Conservation (phyloP, 331 rosid genomes). For the Quercus phellos region DNA sequence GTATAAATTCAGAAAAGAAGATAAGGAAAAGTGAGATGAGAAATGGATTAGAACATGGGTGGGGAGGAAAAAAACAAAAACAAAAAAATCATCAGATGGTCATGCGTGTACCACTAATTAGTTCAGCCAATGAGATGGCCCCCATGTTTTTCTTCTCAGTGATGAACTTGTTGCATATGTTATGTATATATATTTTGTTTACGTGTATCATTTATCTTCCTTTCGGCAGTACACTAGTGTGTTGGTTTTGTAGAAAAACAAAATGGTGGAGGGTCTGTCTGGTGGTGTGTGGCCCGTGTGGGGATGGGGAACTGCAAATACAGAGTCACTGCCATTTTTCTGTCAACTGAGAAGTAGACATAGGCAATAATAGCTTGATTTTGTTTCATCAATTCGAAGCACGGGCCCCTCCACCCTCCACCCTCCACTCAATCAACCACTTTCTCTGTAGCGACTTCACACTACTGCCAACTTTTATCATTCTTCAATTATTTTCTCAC, state of each 20-base stretch:
- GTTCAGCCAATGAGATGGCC: constrained; percentile 24
- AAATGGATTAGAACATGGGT: constrained; percentile 26
- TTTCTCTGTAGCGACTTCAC: constrained; percentile 31
- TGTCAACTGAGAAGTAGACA: constrained; percentile 64
- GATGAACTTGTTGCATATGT: neutral
- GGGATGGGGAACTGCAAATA: constrained; percentile 33
- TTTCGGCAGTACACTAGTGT: neutral
- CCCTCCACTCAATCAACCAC: constrained; percentile 5
- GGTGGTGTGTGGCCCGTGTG: constrained; percentile 8
- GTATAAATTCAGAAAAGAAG: constrained; percentile 14
- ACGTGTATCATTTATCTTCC: too few species aligned
- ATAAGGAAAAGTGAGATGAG: constrained; percentile 29
- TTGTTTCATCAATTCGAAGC: constrained; percentile 58
- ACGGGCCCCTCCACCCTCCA: constrained; percentile 43
- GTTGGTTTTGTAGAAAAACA: neutral
- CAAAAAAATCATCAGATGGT: constrained; percentile 12
- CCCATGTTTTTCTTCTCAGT: neutral
- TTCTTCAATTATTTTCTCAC: constrained; percentile 25
- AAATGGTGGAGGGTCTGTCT: constrained; percentile 1
- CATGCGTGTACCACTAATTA: constrained; percentile 43
- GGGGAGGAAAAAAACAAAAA: constrained; percentile 8
- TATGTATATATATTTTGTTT: neutral
- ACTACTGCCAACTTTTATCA: constrained; percentile 43
- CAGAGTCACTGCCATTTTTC: constrained; percentile 41
- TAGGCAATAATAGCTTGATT: constrained; percentile 57